phyloP scores from a whole-genome alignment of 345 rosid genomes.

The Eucalyptus microcorys region DNA sequence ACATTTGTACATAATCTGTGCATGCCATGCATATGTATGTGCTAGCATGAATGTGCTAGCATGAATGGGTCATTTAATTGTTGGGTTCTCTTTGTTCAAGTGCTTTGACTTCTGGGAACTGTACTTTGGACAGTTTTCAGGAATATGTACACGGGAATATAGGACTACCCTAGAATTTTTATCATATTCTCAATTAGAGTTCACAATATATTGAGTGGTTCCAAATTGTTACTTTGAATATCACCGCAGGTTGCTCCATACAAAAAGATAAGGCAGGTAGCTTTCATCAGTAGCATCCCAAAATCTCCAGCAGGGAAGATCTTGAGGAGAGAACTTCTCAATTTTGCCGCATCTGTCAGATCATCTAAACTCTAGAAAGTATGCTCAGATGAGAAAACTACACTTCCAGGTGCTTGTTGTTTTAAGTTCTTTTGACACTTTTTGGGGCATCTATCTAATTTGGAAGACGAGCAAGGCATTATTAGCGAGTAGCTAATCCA shows the following conservation, averaged over 20 bases:
- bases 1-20: background rate
- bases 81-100: background rate
- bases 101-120: background rate
- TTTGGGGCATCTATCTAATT: background rate
- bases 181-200: background rate
- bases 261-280: conserved; percentile 72
- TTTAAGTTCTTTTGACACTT: background rate
- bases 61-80: background rate
- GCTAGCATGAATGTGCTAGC: background rate
- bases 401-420: background rate
- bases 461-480: background rate
- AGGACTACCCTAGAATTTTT: background rate
- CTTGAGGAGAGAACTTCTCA: conserved; percentile 55
- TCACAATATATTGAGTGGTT: background rate
- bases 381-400: background rate
- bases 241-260: conserved; percentile 67
- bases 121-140: background rate
- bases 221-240: background rate
- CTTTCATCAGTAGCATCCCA: conserved; percentile 55
- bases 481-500: background rate
- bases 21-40: background rate
- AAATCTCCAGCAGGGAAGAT: conserved; percentile 73
- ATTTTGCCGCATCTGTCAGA: conserved; percentile 15
- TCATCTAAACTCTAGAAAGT: background rate
- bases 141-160: background rate